Conservation (phyloP, 2,329 filamentous ascomycete species). For the Paecilomyces sp. region DNA sequence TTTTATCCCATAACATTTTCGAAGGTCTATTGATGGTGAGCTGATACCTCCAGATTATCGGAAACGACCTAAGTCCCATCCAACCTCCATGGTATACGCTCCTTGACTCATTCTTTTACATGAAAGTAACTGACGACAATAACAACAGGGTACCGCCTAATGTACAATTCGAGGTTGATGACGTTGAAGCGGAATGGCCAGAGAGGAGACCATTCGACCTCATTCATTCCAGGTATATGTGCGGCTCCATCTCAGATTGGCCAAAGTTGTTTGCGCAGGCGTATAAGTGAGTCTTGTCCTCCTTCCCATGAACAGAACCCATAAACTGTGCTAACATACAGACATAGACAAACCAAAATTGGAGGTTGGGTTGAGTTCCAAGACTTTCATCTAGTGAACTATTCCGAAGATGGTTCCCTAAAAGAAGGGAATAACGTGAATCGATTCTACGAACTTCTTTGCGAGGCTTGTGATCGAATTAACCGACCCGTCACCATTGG, state of each 20-base stretch:
- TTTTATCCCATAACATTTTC: background rate
- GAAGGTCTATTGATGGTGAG: background rate
- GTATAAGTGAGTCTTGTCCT: slow-evolving; percentile 3
- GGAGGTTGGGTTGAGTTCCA: slow-evolving; percentile 12
- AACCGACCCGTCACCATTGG: slow-evolving; percentile 3
- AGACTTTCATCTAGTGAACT: slow-evolving; percentile 3
- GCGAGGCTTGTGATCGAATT: slow-evolving; percentile 1
- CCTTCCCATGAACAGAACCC: background rate
- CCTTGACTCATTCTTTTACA: no score
- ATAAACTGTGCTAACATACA: background rate
- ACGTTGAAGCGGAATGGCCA: slow-evolving; percentile 9
- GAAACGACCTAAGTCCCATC: background rate
- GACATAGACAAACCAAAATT: slow-evolving; percentile 8
- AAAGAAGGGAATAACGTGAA: background rate
- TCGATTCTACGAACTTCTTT: slow-evolving; percentile 1
- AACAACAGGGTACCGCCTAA: slow-evolving; percentile 10
- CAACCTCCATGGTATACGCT: background rate
- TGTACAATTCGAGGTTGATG: slow-evolving; percentile 11
- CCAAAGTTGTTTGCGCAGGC: slow-evolving; percentile 8
- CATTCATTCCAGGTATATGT: slow-evolving; percentile 10
- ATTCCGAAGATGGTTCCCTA: slow-evolving; percentile 10
- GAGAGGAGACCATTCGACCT: slow-evolving; percentile 9
- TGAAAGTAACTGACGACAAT: background rate
- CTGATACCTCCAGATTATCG: background rate
- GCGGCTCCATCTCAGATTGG: slow-evolving; percentile 7